Percentiles rank a stretch among this genome's conserved stretches.
Evolutionary conservation across 768 basidiomycete genomes (phyloP).

Genomic region (Xerocomus brunneocitrinus): DNA sequence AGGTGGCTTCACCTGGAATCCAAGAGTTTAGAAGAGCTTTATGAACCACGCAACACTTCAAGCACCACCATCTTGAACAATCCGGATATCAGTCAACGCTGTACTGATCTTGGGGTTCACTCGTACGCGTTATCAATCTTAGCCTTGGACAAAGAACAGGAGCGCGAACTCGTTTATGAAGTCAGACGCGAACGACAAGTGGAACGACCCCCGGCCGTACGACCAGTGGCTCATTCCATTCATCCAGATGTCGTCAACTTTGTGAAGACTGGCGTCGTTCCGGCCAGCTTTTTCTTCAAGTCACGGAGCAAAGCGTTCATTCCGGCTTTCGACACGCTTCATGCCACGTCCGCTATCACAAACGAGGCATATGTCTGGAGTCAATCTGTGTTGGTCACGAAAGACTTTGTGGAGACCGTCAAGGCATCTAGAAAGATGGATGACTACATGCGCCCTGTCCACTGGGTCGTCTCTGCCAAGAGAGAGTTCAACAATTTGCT

Average conservation of each 20-base stretch:
- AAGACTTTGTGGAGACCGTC: slow-evolving; percentile 13
- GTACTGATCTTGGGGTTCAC: slow-evolving; percentile 6
- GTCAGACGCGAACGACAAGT: slow-evolving; percentile 39
- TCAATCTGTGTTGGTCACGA: slow-evolving; percentile 10
- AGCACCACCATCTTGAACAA: slow-evolving; percentile 21
- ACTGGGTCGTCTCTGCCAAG: slow-evolving; percentile 41
- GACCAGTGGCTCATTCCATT: slow-evolving; percentile 22
- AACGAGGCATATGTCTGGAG: slow-evolving; percentile 21
- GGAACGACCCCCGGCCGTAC: slow-evolving; percentile 31
- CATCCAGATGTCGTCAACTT: slow-evolving; percentile 19
- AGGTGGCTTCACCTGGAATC: slow-evolving; percentile 41
- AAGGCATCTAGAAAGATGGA: slow-evolving; percentile 13
- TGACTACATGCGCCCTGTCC: slow-evolving; percentile 36
- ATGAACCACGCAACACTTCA: slow-evolving; percentile 11
- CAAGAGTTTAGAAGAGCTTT: slow-evolving; percentile 34
- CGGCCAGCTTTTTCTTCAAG: neutral
- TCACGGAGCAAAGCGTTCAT: slow-evolving; percentile 16
- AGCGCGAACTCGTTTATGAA: slow-evolving; percentile 45
- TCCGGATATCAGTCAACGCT: slow-evolving; percentile 1
- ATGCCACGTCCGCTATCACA: slow-evolving; percentile 3
- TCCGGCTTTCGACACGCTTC: slow-evolving; percentile 11
- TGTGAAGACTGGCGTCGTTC: slow-evolving; percentile 28
- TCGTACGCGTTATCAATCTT: neutral
- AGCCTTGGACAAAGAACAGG: slow-evolving; percentile 36
- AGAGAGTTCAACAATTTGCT: slow-evolving; percentile 26